Conservation (phyloP, 169 alveolate species). For the Plasmodium gallinaceum region DNA sequence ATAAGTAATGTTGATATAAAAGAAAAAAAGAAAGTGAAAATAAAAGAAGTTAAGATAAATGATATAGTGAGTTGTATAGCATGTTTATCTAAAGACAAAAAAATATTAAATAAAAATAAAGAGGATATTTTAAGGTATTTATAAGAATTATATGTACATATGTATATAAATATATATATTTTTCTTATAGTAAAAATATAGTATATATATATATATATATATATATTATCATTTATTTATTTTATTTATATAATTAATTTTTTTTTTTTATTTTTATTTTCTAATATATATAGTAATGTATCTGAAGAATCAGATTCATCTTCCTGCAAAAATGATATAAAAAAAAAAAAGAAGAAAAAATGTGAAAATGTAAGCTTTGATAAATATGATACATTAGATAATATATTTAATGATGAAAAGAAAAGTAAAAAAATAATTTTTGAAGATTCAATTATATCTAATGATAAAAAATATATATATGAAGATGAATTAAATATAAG, state of each 20-base stretch:
- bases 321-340: neutral
- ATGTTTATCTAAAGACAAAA: slow-evolving; percentile 20
- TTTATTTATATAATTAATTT: neutral
- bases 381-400: neutral
- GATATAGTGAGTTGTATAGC: slow-evolving; percentile 47
- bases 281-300: neutral
- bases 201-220: neutral
- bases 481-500: slow-evolving; percentile 60
- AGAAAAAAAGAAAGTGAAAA: slow-evolving; percentile 10
- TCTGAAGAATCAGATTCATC: neutral
- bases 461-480: slow-evolving; percentile 30
- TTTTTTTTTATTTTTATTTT: neutral
- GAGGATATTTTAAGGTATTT: slow-evolving; percentile 13
- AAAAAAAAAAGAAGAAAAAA: slow-evolving; percentile 4
- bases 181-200: neutral
- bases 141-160: neutral
- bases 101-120: neutral
- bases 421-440: slow-evolving; percentile 22
- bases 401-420: slow-evolving; percentile 29
- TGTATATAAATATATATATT: neutral
- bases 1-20: neutral
- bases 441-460: slow-evolving; percentile 20
- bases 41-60: slow-evolving; percentile 7
- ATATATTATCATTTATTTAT: neutral
- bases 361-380: neutral